Conservation (phyloP, 2,329 filamentous ascomycete species). For the Emergomyces orientalis region DNA sequence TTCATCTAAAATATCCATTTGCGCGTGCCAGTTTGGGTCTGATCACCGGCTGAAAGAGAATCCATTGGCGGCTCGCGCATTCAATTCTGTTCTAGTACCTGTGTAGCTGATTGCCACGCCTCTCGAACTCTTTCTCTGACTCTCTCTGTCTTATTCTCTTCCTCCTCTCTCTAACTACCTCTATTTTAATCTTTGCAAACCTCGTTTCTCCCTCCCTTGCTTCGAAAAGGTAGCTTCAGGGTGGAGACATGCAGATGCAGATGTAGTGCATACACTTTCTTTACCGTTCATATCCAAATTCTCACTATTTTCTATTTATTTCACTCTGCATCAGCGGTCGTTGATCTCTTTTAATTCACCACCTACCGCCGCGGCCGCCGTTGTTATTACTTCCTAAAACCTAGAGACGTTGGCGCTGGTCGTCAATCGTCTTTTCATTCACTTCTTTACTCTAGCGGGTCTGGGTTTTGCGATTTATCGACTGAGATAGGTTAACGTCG, state of each 20-base stretch:
- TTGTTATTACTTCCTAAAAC: background rate
- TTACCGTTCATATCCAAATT: background rate
- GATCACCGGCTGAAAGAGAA: background rate
- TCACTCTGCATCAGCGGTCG: background rate
- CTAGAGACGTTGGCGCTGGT: conserved; percentile 4
- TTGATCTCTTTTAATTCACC: background rate
- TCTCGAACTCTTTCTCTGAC: background rate
- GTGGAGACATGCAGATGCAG: background rate
- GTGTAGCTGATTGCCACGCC: background rate
- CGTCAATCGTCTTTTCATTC: conserved; percentile 2
- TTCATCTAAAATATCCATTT: background rate
- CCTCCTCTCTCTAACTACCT: background rate
- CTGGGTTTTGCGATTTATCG: background rate
- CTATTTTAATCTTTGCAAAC: background rate
- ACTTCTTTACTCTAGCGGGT: background rate
- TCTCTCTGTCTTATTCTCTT: background rate
- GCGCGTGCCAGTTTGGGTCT: background rate
- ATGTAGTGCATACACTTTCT: background rate
- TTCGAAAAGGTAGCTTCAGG: background rate
- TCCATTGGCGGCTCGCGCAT: background rate
- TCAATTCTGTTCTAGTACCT: background rate
- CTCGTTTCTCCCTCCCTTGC: background rate
- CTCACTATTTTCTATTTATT: background rate
- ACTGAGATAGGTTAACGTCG: background rate
- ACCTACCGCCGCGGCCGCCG: no score